Percentiles rank a stretch among this genome's conserved stretches.
Evolutionary conservation across 2,329 filamentous ascomycete genomes (phyloP).

Genomic region (Pezicula rhizophila): DNA sequence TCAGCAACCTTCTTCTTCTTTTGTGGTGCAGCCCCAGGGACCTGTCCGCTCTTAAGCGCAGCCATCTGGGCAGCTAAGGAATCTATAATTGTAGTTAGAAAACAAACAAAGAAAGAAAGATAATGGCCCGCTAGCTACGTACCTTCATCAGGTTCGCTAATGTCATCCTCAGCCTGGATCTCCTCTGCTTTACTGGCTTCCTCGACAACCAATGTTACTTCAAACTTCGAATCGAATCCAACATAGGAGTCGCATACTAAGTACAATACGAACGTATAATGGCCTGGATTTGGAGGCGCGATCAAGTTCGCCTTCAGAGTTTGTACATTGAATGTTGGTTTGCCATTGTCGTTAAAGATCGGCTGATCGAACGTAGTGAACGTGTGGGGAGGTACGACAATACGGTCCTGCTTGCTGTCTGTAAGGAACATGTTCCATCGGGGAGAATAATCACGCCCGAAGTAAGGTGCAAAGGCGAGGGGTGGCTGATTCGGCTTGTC

Average conservation of each 20-base stretch:
- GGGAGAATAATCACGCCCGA: conserved; percentile 81
- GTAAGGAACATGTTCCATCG: conserved; percentile 93
- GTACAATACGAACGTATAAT: conserved; percentile 93
- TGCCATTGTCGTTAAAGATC: conserved; percentile 71
- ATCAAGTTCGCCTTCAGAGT: conserved; percentile 97
- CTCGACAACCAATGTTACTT: conserved; percentile 83
- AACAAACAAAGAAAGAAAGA: neutral
- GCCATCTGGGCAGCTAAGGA: conserved; percentile 88
- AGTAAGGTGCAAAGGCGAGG: conserved; percentile 85
- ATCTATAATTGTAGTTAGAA: conserved; percentile 44
- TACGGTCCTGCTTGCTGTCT: conserved; percentile 89
- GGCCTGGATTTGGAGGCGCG: conserved; percentile 83
- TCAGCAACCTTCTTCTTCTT: conserved; percentile 47
- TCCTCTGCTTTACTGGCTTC: conserved; percentile 79
- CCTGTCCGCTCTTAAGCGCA: conserved; percentile 67
- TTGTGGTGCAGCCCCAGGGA: conserved; percentile 38
- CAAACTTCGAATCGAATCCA: conserved; percentile 86
- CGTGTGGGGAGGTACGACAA: conserved; percentile 94
- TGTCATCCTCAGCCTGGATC: conserved; percentile 84
- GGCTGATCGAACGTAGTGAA: conserved; percentile 90
- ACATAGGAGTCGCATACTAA: conserved; percentile 92
- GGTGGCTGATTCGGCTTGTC: conserved; percentile 69
- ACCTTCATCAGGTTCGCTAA: conserved; percentile 98
- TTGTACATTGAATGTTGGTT: conserved; percentile 90
- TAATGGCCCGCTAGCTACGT: conserved; percentile 33